Evolutionary conservation across 2,329 filamentous ascomycete genomes (phyloP).

Genomic region (Xylariomycetidae sp.): DNA sequence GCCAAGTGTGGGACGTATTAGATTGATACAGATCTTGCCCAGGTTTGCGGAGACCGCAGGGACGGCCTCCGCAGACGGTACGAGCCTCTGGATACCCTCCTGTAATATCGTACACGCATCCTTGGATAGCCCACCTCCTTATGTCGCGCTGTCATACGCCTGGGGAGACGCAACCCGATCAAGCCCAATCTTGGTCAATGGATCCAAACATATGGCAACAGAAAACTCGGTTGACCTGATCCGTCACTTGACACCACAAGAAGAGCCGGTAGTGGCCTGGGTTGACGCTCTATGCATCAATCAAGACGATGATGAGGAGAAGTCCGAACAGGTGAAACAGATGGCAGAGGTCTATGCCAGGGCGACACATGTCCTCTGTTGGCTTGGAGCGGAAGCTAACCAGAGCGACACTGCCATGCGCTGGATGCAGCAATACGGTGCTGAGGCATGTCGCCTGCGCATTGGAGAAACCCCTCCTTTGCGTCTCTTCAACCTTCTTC

Average conservation of each 20-base stretch:
- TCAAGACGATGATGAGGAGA: not conserved
- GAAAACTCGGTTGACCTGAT: not conserved
- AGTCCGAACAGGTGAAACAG: not conserved
- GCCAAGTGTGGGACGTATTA: too few species aligned
- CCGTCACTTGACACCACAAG: not conserved
- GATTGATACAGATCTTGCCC: too few species aligned
- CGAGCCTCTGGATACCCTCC: too few species aligned
- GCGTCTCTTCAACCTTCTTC: not conserved
- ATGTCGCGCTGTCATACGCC: not conserved
- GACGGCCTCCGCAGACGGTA: too few species aligned
- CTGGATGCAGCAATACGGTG: not conserved
- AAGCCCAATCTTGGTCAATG: not conserved
- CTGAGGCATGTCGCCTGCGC: not conserved
- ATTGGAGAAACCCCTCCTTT: not conserved
- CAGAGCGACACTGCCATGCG: not conserved
- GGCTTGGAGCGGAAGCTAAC: not conserved
- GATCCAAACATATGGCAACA: not conserved
- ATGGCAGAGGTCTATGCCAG: not conserved
- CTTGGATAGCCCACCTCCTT: not conserved
- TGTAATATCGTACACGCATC: not conserved
- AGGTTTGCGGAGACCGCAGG: too few species aligned
- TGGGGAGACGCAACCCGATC: not conserved
- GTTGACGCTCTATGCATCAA: conserved; percentile 1
- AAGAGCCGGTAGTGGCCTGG: not conserved
- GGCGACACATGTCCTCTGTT: not conserved